Evolutionary conservation across 31 red algal species (phyloP).

Genomic region (Asparagopsis taxiformis): DNA sequence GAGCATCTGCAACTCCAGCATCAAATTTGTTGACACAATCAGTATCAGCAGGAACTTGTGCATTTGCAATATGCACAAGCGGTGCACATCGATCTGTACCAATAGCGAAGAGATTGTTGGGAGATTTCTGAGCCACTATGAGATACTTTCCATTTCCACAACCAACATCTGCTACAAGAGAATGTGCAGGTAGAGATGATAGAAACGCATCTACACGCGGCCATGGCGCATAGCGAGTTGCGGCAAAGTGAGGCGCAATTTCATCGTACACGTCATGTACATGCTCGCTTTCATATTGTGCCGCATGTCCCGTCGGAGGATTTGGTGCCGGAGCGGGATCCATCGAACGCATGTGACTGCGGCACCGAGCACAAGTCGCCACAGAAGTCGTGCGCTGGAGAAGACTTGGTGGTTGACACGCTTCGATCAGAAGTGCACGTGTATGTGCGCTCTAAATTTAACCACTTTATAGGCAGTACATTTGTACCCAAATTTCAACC

Average conservation of each 20-base stretch:
- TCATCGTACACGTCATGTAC: constrained; percentile 87
- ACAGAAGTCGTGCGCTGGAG: no score
- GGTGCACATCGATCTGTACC: constrained; percentile 47
- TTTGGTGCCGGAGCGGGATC: no score
- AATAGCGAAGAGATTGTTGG: constrained; percentile 14
- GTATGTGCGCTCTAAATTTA: no score
- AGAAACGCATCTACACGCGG: constrained; percentile 77
- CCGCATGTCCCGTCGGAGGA: no score
- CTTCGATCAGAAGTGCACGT: no score
- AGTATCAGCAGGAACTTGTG: background rate
- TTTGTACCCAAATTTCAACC: no score
- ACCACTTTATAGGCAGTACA: no score
- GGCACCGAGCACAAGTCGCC: no score
- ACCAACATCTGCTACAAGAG: constrained; percentile 79
- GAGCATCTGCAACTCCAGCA: constrained; percentile 44
- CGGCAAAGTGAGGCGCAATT: constrained; percentile 84
- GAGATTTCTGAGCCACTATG: background rate
- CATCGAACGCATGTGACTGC: no score
- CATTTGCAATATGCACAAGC: constrained; percentile 16
- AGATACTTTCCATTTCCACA: constrained; percentile 98
- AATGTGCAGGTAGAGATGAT: constrained; percentile 14
- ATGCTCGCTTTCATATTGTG: constrained; percentile 58
- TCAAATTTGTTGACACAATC: constrained; percentile 22
- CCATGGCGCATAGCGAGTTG: constrained; percentile 84
- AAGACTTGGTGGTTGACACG: no score